Percentiles rank a stretch among this genome's conserved stretches.
phyloP scores from a whole-genome alignment of 1,284 basidiomycete species.

The Trametes pubescens region DNA sequence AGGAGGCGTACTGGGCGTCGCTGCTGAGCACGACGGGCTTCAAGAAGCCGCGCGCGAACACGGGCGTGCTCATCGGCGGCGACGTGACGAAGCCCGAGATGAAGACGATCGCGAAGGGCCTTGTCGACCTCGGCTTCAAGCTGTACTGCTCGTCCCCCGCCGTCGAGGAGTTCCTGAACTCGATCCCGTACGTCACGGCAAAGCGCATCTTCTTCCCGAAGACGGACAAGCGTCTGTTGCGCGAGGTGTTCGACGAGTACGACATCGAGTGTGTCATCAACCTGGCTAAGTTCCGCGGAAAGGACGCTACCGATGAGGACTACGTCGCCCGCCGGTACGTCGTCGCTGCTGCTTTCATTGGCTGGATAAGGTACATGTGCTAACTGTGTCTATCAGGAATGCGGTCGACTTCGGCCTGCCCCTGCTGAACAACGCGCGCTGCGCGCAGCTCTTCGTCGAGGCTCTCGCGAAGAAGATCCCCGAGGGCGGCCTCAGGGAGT shows the following conservation, averaged over 20 bases:
- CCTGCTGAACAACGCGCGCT: constrained; percentile 90
- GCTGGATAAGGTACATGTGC: not conserved
- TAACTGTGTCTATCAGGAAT: constrained; percentile 58
- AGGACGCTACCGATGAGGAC: constrained; percentile 88
- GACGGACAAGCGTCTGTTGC: constrained; percentile 95
- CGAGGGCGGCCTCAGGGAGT: constrained; percentile 81
- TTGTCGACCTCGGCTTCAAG: constrained; percentile 89
- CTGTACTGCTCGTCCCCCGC: constrained; percentile 86
- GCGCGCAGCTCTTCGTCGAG: constrained; percentile 92
- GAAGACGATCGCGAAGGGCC: constrained; percentile 76
- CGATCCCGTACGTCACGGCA: constrained; percentile 78
- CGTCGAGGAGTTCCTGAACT: constrained; percentile 88
- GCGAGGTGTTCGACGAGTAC: constrained; percentile 93
- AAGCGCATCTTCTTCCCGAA: constrained; percentile 97
- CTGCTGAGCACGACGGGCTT: constrained; percentile 92
- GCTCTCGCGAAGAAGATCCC: constrained; percentile 90
- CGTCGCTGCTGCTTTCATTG: constrained; percentile 4
- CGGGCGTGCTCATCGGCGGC: constrained; percentile 89
- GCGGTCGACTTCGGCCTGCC: constrained; percentile 93
- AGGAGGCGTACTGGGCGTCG: constrained; percentile 97
- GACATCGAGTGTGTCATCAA: constrained; percentile 98
- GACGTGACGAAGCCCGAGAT: constrained; percentile 87
- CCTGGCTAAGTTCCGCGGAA: constrained; percentile 85
- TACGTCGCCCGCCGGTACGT: constrained; percentile 90
- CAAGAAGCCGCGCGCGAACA: constrained; percentile 83